Base-by-base conservation (phyloP, 768 basidiomycete species). In the Mycena alexandri region DNA sequence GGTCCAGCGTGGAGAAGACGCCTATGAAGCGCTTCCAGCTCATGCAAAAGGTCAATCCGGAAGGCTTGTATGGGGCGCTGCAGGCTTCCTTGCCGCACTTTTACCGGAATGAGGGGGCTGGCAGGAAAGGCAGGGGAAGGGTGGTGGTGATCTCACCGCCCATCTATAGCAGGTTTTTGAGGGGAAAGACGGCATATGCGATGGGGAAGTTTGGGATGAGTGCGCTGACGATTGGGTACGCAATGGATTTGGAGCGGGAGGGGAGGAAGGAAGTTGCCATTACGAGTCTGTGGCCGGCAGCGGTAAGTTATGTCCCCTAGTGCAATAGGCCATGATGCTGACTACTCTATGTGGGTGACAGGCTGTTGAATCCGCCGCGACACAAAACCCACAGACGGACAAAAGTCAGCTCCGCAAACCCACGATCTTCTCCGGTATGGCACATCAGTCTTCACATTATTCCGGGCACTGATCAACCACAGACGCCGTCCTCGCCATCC, bases 121-220 rank as follows among this genome's bases (percentile, higher is more conserved):
- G 68, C 53, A 51, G 24, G 71, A 34, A 2, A 52, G 68, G 42
- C 56, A 67, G n/a, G 63, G 71, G 42, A 2, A 58, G 68, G 42
- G 63, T 72, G 19, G 67, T 72, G 14, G 71, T 72, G 17, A 68
- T 72, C 56, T 63, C 61, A n/a, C 71, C 71, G 16, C 71, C 71
- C 8, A 72, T 72, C 22, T 72, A 72, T n/a, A 69, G 68, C 13
- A 55, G 71, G 19, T 72, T 72, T 60, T 72, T 72, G 58, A 43
- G 68, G n/a, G 71, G 71, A 42, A 72, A 72, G 71, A 72, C 71
- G 5, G 68, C 64, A 36, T 72, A 72, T 52, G 71, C 71, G 25
- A 70, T 72, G 71, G 71, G 71, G 12, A 72, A 72, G 41, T 61
- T 72, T 1, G 71, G 60, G 6, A 72, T 72, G 71, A 72, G 71